These are phyloP conservation scores for Hydnum rufescens DNA, from an alignment of 768 basidiomycete species.

Conservation along the genomic window DNA sequence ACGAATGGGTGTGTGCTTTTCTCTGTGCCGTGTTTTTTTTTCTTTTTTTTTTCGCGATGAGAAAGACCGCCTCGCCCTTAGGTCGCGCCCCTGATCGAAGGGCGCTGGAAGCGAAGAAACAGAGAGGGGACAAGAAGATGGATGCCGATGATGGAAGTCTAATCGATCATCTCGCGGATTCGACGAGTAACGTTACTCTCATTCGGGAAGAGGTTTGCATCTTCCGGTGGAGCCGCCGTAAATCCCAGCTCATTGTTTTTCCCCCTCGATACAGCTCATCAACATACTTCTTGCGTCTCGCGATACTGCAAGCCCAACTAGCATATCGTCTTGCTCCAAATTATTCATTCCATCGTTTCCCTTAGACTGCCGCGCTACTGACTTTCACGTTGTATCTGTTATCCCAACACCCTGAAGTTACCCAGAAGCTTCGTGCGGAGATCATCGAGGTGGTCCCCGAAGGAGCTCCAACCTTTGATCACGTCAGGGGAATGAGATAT, in stretches of 20 bases:
- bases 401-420: constrained; percentile 7
- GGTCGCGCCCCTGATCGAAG: constrained; percentile 3
- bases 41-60: too few species aligned
- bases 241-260: background rate
- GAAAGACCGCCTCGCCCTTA: too few species aligned
- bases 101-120: constrained; percentile 5
- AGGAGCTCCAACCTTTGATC: constrained; percentile 2
- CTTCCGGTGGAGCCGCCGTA: background rate
- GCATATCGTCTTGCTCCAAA: background rate
- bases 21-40: too few species aligned
- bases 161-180: constrained; percentile 7
- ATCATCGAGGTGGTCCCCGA: constrained; percentile 4
- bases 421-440: constrained; percentile 10
- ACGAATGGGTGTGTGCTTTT: too few species aligned
- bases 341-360: background rate
- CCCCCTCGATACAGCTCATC: constrained; percentile 4
- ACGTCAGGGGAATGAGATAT: constrained; percentile 3
- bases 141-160: constrained; percentile 5
- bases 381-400: constrained; percentile 7
- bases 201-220: constrained; percentile 1
- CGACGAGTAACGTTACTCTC: background rate
- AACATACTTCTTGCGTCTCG: constrained; percentile 10
- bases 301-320: too few species aligned
- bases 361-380: constrained; percentile 8
- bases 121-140: background rate